A percentile compares a stretch with the other conserved stretches of the same genome.
Evolutionary conservation across 75 land plant genomes (phyloP).

Genomic region (Ceratopteris richardii): DNA sequence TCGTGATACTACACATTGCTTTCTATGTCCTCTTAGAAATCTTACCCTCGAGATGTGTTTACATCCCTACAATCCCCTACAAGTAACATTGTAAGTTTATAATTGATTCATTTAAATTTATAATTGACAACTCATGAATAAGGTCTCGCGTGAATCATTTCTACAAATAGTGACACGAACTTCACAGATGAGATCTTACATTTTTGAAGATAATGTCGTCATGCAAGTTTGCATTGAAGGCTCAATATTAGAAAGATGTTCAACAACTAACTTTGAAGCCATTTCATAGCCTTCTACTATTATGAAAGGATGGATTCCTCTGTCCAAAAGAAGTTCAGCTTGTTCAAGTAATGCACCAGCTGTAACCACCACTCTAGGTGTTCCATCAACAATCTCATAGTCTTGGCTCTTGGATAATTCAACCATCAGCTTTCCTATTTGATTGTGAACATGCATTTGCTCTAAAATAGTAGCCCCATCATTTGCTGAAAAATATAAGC

Average conservation of each 20-base stretch:
- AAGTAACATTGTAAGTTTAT: too few relatives aligned
- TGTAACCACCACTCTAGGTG: constrained; percentile 93
- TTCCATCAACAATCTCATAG: constrained; percentile 98
- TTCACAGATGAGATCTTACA: too few relatives aligned
- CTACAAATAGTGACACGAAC: too few relatives aligned
- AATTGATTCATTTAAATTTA: too few relatives aligned
- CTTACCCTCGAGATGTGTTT: too few relatives aligned
- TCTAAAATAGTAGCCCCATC: constrained; percentile 98
- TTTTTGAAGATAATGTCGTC: constrained; percentile 95
- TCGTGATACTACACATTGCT: too few relatives aligned
- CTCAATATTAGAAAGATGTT: constrained; percentile 67
- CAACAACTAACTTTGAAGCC: constrained; percentile 79
- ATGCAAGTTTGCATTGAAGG: constrained; percentile 95
- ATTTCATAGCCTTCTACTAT: constrained; percentile 94
- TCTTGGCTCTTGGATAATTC: constrained; percentile 93
- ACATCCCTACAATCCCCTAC: too few relatives aligned
- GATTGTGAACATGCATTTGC: constrained; percentile 99
- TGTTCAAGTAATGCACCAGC: constrained; percentile 96
- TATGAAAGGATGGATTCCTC: constrained; percentile 95
- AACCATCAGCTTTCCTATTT: constrained; percentile 98
- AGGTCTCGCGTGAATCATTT: too few relatives aligned
- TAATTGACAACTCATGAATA: too few relatives aligned
- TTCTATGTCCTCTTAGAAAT: too few relatives aligned
- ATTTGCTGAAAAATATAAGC: constrained; percentile 82
- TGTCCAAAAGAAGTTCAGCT: too few relatives aligned